phyloP scores from a whole-genome alignment of 352 stramenopile genomes.

The Nannochloropsis limnetica region DNA sequence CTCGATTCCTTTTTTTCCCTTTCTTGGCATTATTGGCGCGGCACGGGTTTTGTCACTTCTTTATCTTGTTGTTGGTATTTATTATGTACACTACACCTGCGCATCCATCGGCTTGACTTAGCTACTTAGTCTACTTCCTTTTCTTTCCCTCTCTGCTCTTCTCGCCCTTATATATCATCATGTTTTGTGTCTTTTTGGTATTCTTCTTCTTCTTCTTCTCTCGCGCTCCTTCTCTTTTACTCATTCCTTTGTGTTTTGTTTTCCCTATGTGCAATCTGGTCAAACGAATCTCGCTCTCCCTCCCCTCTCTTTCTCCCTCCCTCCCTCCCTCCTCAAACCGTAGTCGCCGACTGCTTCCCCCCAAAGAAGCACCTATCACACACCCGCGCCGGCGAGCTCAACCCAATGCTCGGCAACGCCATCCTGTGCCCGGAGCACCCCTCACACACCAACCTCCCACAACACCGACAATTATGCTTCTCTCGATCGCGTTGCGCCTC shows the following conservation, averaged over 20 bases:
- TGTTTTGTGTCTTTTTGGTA: background rate
- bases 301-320: background rate
- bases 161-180: background rate
- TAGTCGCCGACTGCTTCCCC: background rate
- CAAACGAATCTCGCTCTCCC: background rate
- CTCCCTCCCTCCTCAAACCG: constrained; percentile 4
- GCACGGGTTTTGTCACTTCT: too few relatives aligned
- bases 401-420: constrained; percentile 59
- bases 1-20: too few relatives aligned
- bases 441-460: constrained; percentile 62
- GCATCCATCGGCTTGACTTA: too few relatives aligned
- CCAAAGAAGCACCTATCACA: constrained; percentile 56
- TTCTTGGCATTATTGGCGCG: too few relatives aligned
- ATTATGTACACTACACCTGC: too few relatives aligned
- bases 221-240: background rate
- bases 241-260: background rate
- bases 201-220: background rate
- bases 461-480: constrained; percentile 66
- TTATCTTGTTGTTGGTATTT: too few relatives aligned
- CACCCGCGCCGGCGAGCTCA: constrained; percentile 58
- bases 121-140: too few relatives aligned
- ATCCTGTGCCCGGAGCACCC: constrained; percentile 59
- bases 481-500: constrained; percentile 64
- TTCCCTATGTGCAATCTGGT: background rate
- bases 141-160: too few relatives aligned